These are phyloP conservation scores for Dendrocalamus sinicus DNA, from an alignment of 176 grass and related monocot species.

Conservation along the genomic window DNA sequence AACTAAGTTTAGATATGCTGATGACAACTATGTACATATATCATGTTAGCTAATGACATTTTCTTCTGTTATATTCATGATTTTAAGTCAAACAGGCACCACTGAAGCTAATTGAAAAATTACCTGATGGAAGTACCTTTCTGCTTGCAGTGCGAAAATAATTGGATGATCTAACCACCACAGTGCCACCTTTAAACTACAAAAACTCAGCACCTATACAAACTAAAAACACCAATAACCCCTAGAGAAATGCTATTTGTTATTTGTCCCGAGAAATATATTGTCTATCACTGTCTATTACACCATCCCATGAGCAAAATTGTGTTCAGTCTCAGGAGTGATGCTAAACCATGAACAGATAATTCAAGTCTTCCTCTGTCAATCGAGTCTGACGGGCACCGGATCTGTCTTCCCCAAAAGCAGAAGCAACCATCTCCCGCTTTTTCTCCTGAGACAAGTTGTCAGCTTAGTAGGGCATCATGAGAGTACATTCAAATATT, in stretches of 20 bases:
- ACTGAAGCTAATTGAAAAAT: conserved; percentile 29
- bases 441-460: conserved; percentile 78
- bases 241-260: conserved; percentile 47
- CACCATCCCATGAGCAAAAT: conserved; percentile 62
- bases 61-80: conserved; percentile 37
- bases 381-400: conserved; percentile 76
- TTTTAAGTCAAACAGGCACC: conserved; percentile 31
- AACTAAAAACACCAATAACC: conserved; percentile 40
- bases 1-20: background rate
- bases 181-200: conserved; percentile 34
- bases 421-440: conserved; percentile 94
- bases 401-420: conserved; percentile 93
- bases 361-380: conserved; percentile 89
- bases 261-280: conserved; percentile 27
- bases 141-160: conserved; percentile 41
- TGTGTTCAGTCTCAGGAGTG: conserved; percentile 46
- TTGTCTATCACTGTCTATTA: conserved; percentile 48
- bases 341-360: conserved; percentile 87
- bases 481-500: conserved; percentile 22
- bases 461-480: conserved; percentile 26
- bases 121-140: conserved; percentile 19
- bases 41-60: conserved; percentile 46
- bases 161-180: conserved; percentile 41
- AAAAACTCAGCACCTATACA: conserved; percentile 59
- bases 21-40: conserved; percentile 50